A percentile compares a stretch with the other conserved stretches of the same genome.
phyloP scores from a whole-genome alignment of 164 flowering plant genomes.

The Umbellularia californica region DNA sequence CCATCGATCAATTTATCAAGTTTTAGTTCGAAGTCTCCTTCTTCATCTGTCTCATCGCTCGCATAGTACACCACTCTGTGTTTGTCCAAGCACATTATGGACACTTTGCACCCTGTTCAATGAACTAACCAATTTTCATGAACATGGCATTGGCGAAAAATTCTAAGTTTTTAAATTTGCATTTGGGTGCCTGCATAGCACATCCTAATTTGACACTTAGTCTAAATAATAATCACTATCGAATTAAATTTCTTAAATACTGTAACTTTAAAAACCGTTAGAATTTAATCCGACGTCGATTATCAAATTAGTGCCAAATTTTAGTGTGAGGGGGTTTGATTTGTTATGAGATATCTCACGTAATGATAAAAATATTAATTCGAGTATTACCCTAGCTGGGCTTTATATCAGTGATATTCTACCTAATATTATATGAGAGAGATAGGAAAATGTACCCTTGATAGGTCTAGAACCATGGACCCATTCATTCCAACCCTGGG shows the following conservation, averaged over 20 bases:
- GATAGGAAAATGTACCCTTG: constrained; percentile 39
- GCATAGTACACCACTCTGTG: constrained; percentile 50
- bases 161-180: neutral
- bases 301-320: no score
- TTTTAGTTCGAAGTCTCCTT: constrained; percentile 42
- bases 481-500: constrained; percentile 61
- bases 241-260: no score
- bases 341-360: no score
- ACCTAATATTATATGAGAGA: neutral
- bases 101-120: constrained; percentile 52
- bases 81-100: constrained; percentile 63
- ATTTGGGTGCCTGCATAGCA: neutral
- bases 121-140: neutral
- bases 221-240: no score
- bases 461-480: constrained; percentile 46
- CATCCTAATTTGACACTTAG: no score
- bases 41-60: constrained; percentile 59
- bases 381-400: no score
- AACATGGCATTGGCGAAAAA: neutral
- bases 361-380: no score
- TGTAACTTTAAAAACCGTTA: no score
- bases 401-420: no score
- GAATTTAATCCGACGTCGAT: no score
- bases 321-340: no score
- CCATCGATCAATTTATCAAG: constrained; percentile 34